Evolutionary conservation across 1,284 basidiomycete species (phyloP).

Genomic region (Ceratobasidium sp.): DNA sequence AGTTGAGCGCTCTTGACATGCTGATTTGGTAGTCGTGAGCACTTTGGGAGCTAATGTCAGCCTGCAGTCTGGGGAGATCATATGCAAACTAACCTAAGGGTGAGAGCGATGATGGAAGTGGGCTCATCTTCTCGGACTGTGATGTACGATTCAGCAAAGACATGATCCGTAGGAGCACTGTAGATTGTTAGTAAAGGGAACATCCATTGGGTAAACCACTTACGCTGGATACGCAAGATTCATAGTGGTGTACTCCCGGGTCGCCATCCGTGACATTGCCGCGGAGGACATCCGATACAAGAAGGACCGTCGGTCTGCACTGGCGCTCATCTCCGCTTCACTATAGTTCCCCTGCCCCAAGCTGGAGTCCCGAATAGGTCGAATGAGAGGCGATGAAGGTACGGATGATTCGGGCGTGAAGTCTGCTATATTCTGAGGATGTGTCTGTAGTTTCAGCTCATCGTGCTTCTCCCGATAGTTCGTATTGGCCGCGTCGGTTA

Average conservation of each 20-base stretch:
- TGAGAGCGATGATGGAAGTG: conserved; percentile 95
- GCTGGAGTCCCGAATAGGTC: conserved; percentile 22
- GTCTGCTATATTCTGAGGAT: conserved; percentile 48
- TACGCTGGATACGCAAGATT: conserved; percentile 41
- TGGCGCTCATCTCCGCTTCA: conserved; percentile 36
- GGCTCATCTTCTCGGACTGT: conserved; percentile 97
- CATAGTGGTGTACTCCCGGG: conserved; percentile 17
- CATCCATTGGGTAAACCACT: conserved; percentile 67
- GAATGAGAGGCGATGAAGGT: conserved; percentile 35
- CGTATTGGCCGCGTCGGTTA: neutral
- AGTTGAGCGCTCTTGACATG: conserved; percentile 70
- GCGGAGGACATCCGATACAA: conserved; percentile 18
- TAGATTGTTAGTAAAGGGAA: neutral
- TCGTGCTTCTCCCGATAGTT: neutral
- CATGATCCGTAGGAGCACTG: conserved; percentile 68
- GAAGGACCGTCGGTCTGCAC: conserved; percentile 30
- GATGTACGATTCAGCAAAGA: conserved; percentile 94
- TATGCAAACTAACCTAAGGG: conserved; percentile 67
- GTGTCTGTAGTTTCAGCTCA: conserved; percentile 49
- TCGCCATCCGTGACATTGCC: conserved; percentile 28
- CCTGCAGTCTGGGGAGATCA: neutral
- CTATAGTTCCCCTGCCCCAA: conserved; percentile 16
- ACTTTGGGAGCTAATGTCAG: conserved; percentile 52
- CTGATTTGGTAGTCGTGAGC: conserved; percentile 85
- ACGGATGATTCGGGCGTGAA: conserved; percentile 50